A percentile compares a stretch with the other conserved stretches of the same genome.
These are phyloP conservation scores for Lasiosphaeris hirsuta DNA, from an alignment of 495 filamentous ascomycete species.

Conservation along the genomic window DNA sequence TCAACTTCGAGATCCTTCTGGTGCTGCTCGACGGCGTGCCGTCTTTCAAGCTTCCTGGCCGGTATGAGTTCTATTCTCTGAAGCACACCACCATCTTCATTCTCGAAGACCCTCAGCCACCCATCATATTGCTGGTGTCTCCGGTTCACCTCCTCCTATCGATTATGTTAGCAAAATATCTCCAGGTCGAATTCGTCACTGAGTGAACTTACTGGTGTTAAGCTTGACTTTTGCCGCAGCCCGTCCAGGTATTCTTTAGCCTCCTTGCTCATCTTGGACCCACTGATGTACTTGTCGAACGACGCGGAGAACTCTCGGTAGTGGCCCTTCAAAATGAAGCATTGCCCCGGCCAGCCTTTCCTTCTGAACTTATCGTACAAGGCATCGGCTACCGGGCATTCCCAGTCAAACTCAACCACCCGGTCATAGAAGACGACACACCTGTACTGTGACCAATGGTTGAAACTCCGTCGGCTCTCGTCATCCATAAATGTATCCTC, in stretches of 20 bases:
- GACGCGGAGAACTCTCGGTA: slow-evolving; percentile 46
- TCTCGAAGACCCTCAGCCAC: slow-evolving; percentile 37
- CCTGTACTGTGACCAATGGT: slow-evolving; percentile 41
- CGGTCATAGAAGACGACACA: slow-evolving; percentile 50
- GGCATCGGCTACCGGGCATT: slow-evolving; percentile 42
- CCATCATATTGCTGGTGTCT: slow-evolving; percentile 32
- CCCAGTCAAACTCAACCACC: slow-evolving; percentile 43
- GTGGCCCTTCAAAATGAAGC: slow-evolving; percentile 49
- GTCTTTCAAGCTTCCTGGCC: slow-evolving; percentile 37
- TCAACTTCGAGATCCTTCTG: slow-evolving; percentile 40
- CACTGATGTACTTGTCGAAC: slow-evolving; percentile 44
- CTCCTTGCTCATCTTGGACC: slow-evolving; percentile 37
- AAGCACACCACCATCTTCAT: slow-evolving; percentile 36
- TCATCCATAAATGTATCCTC: slow-evolving; percentile 45
- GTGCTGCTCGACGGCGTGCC: slow-evolving; percentile 33
- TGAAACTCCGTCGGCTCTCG: slow-evolving; percentile 40
- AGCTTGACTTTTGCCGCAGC: slow-evolving; percentile 28
- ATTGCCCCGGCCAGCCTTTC: slow-evolving; percentile 43
- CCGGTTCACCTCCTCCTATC: slow-evolving; percentile 29
- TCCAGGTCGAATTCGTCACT: neutral
- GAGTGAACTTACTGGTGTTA: slow-evolving; percentile 28
- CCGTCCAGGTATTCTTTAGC: slow-evolving; percentile 42
- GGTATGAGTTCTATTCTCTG: slow-evolving; percentile 32
- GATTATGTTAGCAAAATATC: slow-evolving; percentile 4
- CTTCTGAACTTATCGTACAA: slow-evolving; percentile 37